Conservation (phyloP, 768 basidiomycete species). For the Kwoniella sp. region DNA sequence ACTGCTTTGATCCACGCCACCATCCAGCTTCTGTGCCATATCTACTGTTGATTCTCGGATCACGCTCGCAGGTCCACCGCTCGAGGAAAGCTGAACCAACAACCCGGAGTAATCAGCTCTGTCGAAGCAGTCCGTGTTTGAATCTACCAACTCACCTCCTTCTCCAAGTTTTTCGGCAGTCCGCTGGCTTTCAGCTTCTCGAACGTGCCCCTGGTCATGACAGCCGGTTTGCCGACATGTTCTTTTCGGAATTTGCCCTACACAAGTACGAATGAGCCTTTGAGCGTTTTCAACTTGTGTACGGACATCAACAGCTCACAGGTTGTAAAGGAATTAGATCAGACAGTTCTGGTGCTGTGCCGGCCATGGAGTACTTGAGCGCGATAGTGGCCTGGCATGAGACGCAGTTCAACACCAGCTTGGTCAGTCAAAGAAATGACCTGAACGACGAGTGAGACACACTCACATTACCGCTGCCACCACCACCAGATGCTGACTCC, state of each 20-base stretch:
- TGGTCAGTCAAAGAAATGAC: background rate
- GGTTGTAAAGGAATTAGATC: conserved; percentile 24
- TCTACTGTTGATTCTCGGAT: conserved; percentile 70
- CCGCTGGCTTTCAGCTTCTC: conserved; percentile 66
- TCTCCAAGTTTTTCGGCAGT: conserved; percentile 67
- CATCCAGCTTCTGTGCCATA: conserved; percentile 62
- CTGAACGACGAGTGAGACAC: background rate
- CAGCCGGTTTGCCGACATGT: conserved; percentile 42
- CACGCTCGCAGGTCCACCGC: conserved; percentile 66
- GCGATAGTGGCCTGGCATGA: conserved; percentile 3
- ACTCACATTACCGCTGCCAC: conserved; percentile 22
- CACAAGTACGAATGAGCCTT: background rate
- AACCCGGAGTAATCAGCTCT: conserved; percentile 60
- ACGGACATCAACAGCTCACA: conserved; percentile 15
- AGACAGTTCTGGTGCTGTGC: conserved; percentile 24
- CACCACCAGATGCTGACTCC: conserved; percentile 17
- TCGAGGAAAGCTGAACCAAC: conserved; percentile 63
- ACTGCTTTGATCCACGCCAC: conserved; percentile 60
- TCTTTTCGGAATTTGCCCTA: conserved; percentile 16
- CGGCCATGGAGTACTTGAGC: conserved; percentile 23
- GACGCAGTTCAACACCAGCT: background rate
- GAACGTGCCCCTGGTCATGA: conserved; percentile 31
- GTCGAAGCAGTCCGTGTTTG: background rate
- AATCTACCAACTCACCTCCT: conserved; percentile 65
- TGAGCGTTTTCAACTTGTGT: background rate